Percentiles rank a stretch among this genome's conserved stretches.
Conservation (phyloP, 1,284 basidiomycete genomes). For the Farysia itapuensis region DNA sequence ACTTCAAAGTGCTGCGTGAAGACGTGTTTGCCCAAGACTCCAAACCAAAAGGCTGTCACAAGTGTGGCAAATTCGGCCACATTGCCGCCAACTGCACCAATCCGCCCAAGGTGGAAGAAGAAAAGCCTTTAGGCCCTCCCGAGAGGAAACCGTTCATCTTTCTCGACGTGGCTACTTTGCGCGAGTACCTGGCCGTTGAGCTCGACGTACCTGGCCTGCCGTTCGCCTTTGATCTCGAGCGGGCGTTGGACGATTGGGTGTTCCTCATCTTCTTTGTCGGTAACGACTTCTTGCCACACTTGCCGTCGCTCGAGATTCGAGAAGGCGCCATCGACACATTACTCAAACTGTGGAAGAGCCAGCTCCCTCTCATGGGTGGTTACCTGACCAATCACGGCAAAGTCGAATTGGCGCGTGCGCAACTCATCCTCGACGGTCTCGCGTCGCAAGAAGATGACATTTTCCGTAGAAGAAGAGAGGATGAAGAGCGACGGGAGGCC, state of each 20-base stretch:
- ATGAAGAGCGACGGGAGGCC: conserved; percentile 88
- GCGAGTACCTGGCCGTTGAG: conserved; percentile 96
- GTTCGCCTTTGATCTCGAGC: conserved; percentile 92
- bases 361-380: conserved; percentile 90
- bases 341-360: conserved; percentile 90
- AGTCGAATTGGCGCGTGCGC: conserved; percentile 80
- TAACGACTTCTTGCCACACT: conserved; percentile 98
- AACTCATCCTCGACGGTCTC: conserved; percentile 92
- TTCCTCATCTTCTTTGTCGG: conserved; percentile 99
- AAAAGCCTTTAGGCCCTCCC: conserved; percentile 59
- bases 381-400: conserved; percentile 93
- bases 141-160: conserved; percentile 99
- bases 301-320: conserved; percentile 95
- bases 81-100: conserved; percentile 83
- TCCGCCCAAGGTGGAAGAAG: conserved; percentile 61
- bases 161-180: conserved; percentile 89
- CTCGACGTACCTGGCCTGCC: conserved; percentile 75
- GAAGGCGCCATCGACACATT: conserved; percentile 98
- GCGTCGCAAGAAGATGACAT: conserved; percentile 92
- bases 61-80: conserved; percentile 91
- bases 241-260: conserved; percentile 99
- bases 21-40: conserved; percentile 84
- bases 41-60: conserved; percentile 71
- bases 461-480: conserved; percentile 84
- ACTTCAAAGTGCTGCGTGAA: conserved; percentile 95